These are phyloP conservation scores for Globisporangium nagaii DNA, from an alignment of 352 stramenopile genomes.

Conservation along the genomic window DNA sequence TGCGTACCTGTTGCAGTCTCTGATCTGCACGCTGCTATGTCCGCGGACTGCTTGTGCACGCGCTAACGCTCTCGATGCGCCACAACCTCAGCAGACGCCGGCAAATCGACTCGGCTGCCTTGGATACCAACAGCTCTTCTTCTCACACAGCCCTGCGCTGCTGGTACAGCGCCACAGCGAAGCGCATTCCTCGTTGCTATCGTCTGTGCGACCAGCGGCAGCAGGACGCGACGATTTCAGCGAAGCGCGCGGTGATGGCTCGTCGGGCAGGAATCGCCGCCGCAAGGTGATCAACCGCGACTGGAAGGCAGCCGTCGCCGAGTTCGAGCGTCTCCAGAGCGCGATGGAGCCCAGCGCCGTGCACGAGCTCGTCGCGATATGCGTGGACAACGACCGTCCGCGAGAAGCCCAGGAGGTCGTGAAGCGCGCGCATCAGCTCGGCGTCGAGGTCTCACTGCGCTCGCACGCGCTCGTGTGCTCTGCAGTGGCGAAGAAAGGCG, in stretches of 20 bases:
- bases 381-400: conserved; percentile 32
- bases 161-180: not conserved
- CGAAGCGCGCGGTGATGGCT: not conserved
- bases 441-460: conserved; percentile 21
- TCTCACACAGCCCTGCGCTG: not conserved
- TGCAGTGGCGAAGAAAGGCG: conserved; percentile 40
- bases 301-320: conserved; percentile 39
- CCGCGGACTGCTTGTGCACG: too few relatives aligned
- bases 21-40: too few relatives aligned
- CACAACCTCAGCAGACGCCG: not conserved
- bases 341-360: conserved; percentile 16
- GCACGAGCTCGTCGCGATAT: conserved; percentile 27
- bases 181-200: not conserved
- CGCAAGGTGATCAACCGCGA: conserved; percentile 9
- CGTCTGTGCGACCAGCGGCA: not conserved
- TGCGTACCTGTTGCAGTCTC: not conserved
- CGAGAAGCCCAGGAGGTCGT: conserved; percentile 52
- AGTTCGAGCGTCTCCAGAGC: conserved; percentile 34
- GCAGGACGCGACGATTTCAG: not conserved
- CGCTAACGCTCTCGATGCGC: not conserved
- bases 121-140: not conserved
- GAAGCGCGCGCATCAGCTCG: conserved; percentile 28
- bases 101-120: not conserved
- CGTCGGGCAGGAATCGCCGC: not conserved
- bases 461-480: conserved; percentile 45